These are phyloP conservation scores for Paramarasmius palmivorus DNA, from an alignment of 1,284 basidiomycete genomes.

Conservation along the genomic window DNA sequence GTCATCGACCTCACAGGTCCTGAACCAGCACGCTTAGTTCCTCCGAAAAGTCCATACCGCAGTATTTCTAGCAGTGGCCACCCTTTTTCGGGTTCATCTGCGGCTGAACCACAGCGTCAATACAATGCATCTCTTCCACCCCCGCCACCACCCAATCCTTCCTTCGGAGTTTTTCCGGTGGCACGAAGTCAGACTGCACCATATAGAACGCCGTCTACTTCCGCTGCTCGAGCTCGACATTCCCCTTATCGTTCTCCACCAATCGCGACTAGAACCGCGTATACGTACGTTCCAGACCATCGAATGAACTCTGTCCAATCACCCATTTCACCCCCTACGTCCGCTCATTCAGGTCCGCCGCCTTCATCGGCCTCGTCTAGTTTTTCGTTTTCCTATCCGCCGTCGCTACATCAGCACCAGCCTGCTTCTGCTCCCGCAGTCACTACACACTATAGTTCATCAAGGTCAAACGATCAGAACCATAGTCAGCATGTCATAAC, in stretches of 20 bases:
- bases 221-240: too few relatives aligned
- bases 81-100: not conserved
- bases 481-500: not conserved
- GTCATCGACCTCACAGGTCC: conserved; percentile 4
- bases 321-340: not conserved
- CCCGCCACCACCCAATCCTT: too few relatives aligned
- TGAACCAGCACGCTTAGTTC: not conserved
- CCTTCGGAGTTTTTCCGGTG: too few relatives aligned
- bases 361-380: not conserved
- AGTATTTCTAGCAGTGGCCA: not conserved
- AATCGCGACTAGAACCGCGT: not conserved
- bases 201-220: too few relatives aligned
- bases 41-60: not conserved
- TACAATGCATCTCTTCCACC: too few relatives aligned
- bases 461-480: not conserved
- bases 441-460: not conserved
- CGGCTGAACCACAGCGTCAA: too few relatives aligned
- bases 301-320: not conserved
- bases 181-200: too few relatives aligned
- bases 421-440: not conserved
- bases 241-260: not conserved
- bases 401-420: not conserved
- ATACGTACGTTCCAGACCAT: not conserved
- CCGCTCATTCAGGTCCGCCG: not conserved
- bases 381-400: not conserved